Conservation (phyloP, 441 rosid genomes). For the Mallotus japonicus region DNA sequence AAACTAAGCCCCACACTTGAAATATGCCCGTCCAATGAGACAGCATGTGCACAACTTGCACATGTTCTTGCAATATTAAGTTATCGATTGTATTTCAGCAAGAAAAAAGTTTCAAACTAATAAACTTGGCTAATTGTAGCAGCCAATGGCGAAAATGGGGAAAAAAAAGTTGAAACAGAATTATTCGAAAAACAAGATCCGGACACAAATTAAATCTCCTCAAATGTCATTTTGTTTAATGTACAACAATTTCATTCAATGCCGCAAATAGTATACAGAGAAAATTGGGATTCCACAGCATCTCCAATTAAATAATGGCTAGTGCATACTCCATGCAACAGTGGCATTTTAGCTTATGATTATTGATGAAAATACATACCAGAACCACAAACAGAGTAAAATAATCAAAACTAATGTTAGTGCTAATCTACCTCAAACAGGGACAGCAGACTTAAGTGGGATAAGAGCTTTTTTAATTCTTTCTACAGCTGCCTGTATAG, state of each 20-base stretch:
- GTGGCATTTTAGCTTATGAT: neutral
- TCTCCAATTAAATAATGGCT: neutral
- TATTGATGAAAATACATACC: neutral
- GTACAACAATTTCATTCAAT: neutral
- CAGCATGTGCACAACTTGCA: no score
- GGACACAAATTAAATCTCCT: neutral
- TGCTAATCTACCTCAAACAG: slow-evolving; percentile 33
- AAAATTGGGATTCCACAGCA: neutral
- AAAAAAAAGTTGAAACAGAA: no score
- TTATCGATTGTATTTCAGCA: no score
- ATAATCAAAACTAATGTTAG: neutral
- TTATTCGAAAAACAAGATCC: neutral
- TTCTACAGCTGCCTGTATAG: slow-evolving; percentile 65
- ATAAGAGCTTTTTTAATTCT: slow-evolving; percentile 75
- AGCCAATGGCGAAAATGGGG: neutral
- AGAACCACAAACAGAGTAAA: slow-evolving; percentile 15
- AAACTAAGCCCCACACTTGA: neutral
- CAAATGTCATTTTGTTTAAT: neutral
- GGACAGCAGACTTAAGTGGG: slow-evolving; percentile 46
- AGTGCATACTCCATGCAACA: neutral
- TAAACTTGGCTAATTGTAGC: neutral
- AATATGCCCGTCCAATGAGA: no score
- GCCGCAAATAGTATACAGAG: neutral
- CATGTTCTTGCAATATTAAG: no score
- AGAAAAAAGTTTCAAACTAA: neutral